Percentiles rank a stretch among this genome's conserved stretches.
These are phyloP conservation scores for Silene conica DNA, from an alignment of 148 eudicot genomes.

Conservation along the genomic window DNA sequence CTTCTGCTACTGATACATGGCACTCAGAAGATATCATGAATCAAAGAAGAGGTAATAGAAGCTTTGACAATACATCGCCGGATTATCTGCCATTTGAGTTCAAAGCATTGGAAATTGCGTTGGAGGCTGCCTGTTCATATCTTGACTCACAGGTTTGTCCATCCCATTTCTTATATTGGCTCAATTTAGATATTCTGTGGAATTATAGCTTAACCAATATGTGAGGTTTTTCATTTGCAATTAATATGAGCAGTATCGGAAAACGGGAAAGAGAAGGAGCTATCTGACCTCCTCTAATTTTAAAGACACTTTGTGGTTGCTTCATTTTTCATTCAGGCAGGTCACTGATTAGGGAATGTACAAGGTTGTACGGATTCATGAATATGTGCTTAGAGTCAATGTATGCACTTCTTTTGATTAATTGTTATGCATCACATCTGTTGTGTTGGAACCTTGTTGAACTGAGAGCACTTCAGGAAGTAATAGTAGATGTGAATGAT, in stretches of 20 bases:
- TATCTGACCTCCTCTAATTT: neutral
- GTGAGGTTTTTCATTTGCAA: neutral
- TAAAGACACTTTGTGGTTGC: neutral
- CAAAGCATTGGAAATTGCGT: slow-evolving; percentile 88
- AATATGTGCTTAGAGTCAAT: neutral
- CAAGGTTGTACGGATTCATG: neutral
- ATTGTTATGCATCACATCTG: slow-evolving; percentile 6
- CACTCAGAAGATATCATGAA: slow-evolving; percentile 49
- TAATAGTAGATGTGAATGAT: neutral
- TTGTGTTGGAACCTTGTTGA: slow-evolving; percentile 2
- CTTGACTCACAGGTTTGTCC: slow-evolving; percentile 87
- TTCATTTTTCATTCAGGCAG: neutral
- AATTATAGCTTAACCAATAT: too few relatives aligned
- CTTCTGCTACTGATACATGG: slow-evolving; percentile 54
- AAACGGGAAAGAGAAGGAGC: neutral
- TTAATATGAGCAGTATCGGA: too few relatives aligned
- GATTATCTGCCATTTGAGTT: slow-evolving; percentile 98
- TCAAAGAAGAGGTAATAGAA: slow-evolving; percentile 56
- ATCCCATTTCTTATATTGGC: neutral
- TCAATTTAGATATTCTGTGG: neutral
- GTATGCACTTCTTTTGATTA: neutral
- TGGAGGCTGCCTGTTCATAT: slow-evolving; percentile 91
- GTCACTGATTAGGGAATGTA: neutral
- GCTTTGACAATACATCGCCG: slow-evolving; percentile 53
- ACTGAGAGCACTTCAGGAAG: neutral